These are phyloP conservation scores for Chlamydomonas sphaeroides DNA, from an alignment of 139 green algal genomes.

Conservation along the genomic window DNA sequence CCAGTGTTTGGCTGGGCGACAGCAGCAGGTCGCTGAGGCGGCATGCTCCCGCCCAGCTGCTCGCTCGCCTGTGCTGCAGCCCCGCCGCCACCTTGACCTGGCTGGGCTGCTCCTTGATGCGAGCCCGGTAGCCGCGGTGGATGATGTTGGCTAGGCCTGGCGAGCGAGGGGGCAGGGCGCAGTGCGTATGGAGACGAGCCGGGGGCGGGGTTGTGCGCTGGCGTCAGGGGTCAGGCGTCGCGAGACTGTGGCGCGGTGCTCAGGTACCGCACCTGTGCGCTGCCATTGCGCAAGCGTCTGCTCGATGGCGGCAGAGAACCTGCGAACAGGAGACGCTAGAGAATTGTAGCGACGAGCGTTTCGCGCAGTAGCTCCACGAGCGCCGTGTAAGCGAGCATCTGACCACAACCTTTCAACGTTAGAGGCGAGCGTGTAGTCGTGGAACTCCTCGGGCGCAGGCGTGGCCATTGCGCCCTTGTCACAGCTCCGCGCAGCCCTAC, in stretches of 20 bases:
- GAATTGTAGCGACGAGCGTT: too few relatives aligned
- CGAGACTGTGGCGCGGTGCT: neutral
- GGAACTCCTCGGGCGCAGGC: slow-evolving; percentile 49
- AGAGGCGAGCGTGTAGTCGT: slow-evolving; percentile 72
- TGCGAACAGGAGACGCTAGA: too few relatives aligned
- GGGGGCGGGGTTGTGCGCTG: neutral
- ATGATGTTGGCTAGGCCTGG: slow-evolving; percentile 40
- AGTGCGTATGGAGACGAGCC: neutral
- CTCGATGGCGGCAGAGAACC: slow-evolving; percentile 52
- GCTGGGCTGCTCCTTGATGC: slow-evolving; percentile 36
- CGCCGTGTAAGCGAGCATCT: too few relatives aligned
- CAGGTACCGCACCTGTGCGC: slow-evolving; percentile 37
- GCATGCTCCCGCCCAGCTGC: too few relatives aligned
- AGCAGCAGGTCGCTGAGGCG: too few relatives aligned
- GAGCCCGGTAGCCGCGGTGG: slow-evolving; percentile 14
- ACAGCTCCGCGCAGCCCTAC: too few relatives aligned
- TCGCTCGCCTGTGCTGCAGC: slow-evolving; percentile 45
- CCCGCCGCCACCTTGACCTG: slow-evolving; percentile 29
- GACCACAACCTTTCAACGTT: slow-evolving; percentile 69
- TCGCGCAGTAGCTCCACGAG: too few relatives aligned
- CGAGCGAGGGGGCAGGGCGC: neutral
- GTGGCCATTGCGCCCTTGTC: neutral
- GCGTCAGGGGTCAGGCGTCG: neutral
- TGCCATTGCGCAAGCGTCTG: slow-evolving; percentile 57
- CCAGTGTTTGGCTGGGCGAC: too few relatives aligned